phyloP scores from a whole-genome alignment of 306 rosid genomes.

The Cicer arietinum region DNA sequence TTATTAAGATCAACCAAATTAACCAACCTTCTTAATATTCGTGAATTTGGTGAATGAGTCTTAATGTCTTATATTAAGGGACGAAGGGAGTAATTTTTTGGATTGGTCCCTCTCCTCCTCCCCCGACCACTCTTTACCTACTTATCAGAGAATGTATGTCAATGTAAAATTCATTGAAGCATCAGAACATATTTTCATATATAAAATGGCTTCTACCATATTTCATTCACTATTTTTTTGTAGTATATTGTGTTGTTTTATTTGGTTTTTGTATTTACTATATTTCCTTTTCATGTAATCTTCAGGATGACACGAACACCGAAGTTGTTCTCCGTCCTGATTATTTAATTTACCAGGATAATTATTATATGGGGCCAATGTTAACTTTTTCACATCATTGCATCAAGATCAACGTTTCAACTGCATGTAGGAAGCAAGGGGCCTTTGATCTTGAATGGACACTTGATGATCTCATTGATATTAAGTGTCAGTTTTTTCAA shows the following conservation, averaged over 20 bases:
- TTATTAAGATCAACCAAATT: not conserved
- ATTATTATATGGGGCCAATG: slow-evolving; percentile 60
- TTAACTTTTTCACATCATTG: slow-evolving; percentile 66
- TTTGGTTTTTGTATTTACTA: slow-evolving; percentile 41
- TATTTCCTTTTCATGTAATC: slow-evolving; percentile 43
- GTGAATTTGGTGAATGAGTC: not conserved
- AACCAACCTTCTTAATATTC: not conserved
- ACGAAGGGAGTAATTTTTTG: not conserved
- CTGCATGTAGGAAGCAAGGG: slow-evolving; percentile 51
- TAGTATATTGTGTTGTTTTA: slow-evolving; percentile 21
- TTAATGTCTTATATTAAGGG: not conserved
- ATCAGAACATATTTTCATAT: slow-evolving; percentile 14
- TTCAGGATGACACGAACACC: slow-evolving; percentile 65
- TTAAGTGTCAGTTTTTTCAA: slow-evolving; percentile 63
- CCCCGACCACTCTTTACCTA: slow-evolving; percentile 16
- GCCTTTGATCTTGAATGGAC: slow-evolving; percentile 71
- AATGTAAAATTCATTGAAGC: not conserved
- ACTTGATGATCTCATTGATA: slow-evolving; percentile 65
- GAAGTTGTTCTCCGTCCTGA: slow-evolving; percentile 86
- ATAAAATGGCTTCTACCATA: slow-evolving; percentile 20
- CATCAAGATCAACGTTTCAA: slow-evolving; percentile 67
- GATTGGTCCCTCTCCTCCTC: not conserved
- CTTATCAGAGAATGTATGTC: slow-evolving; percentile 11
- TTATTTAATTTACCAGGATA: slow-evolving; percentile 73
- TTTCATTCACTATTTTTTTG: slow-evolving; percentile 6